Conservation (phyloP, 2,329 filamentous ascomycete genomes). For the Cercospora citrullina region DNA sequence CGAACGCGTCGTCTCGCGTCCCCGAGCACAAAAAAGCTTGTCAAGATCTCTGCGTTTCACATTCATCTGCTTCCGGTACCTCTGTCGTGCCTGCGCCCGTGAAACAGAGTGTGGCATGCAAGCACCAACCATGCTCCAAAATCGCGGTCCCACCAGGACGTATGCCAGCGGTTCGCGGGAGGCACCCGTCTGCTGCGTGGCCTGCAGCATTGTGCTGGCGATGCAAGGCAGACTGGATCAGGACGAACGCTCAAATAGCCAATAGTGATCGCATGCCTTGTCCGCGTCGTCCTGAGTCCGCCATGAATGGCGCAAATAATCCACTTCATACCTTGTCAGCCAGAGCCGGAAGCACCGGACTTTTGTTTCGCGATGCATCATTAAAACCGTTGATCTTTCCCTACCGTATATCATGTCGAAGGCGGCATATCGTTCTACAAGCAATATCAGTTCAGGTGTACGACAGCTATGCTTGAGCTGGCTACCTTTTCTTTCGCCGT, state of each 20-base stretch:
- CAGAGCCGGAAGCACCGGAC: not conserved
- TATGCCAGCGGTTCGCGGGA: not conserved
- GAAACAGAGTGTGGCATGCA: conserved; percentile 13
- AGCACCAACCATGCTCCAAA: conserved; percentile 11
- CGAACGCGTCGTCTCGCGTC: conserved; percentile 7
- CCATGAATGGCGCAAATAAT: not conserved
- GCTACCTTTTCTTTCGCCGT: conserved; percentile 4
- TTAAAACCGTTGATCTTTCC: not conserved
- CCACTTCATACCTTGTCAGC: not conserved
- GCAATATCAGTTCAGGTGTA: conserved; percentile 8
- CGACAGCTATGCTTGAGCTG: conserved; percentile 9
- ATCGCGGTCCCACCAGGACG: not conserved
- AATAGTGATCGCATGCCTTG: conserved; percentile 1
- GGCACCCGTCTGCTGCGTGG: not conserved
- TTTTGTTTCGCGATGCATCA: not conserved
- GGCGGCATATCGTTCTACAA: not conserved
- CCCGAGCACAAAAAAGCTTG: not conserved
- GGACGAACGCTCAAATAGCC: not conserved
- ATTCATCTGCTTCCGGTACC: conserved; percentile 3
- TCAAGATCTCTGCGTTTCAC: conserved; percentile 9
- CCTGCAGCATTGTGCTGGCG: not conserved
- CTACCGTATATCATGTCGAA: not conserved
- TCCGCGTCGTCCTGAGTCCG: not conserved
- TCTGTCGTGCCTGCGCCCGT: conserved; percentile 1
- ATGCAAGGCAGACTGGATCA: conserved; percentile 4